A percentile compares a stretch with the other conserved stretches of the same genome.
Evolutionary conservation across 2,329 filamentous ascomycete species (phyloP).

Genomic region (Sarocladiaceae sp.): DNA sequence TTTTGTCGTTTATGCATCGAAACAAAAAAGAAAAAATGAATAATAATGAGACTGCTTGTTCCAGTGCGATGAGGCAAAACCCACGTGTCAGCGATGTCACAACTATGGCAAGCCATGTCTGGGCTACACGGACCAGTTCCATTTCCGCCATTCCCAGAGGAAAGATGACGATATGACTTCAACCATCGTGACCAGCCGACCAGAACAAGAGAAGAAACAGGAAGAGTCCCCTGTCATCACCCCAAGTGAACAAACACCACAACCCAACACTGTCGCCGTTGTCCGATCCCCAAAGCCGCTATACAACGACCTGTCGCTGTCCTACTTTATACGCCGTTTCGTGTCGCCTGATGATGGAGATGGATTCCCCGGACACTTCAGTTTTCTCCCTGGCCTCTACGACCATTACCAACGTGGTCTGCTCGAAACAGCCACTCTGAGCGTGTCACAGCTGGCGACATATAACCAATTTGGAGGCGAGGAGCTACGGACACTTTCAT

Average conservation of each 20-base stretch:
- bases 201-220: neutral
- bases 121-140: constrained; percentile 29
- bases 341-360: constrained; percentile 23
- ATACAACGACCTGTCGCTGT: constrained; percentile 23
- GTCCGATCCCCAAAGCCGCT: constrained; percentile 13
- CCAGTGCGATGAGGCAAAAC: constrained; percentile 26
- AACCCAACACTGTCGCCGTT: constrained; percentile 1
- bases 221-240: neutral
- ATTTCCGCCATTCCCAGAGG: constrained; percentile 21
- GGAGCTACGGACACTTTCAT: constrained; percentile 20
- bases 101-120: constrained; percentile 26
- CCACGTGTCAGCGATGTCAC: constrained; percentile 24
- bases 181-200: neutral
- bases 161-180: neutral
- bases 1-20: constrained; percentile 17
- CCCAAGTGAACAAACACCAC: neutral
- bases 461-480: constrained; percentile 25
- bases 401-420: constrained; percentile 20
- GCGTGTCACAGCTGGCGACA: constrained; percentile 27
- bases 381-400: constrained; percentile 24
- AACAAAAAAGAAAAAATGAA: too few species aligned
- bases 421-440: constrained; percentile 24
- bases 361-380: constrained; percentile 25
- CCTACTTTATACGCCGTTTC: constrained; percentile 27
- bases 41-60: neutral